Evolutionary conservation across 768 basidiomycete genomes (phyloP).

Genomic region (Lactarius quietus): DNA sequence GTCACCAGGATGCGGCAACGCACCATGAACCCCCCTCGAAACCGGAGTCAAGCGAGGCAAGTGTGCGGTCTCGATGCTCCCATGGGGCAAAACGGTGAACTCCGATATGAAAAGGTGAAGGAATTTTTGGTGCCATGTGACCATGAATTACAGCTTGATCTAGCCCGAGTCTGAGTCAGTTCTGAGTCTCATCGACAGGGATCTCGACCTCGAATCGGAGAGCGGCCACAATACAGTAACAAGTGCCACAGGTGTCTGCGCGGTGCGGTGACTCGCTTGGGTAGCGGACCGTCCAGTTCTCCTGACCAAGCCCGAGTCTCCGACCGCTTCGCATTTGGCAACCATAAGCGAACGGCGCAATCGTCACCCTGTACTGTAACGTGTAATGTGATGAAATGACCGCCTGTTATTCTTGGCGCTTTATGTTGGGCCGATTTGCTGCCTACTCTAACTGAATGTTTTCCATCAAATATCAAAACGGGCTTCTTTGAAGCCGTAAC

Average conservation of each 20-base stretch:
- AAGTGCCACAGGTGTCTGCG: background rate
- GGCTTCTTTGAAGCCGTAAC: background rate
- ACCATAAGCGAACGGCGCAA: background rate
- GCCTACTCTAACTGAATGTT: background rate
- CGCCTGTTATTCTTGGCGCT: background rate
- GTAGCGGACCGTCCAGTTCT: background rate
- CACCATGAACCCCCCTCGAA: background rate
- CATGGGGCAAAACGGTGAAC: slow-evolving; percentile 2
- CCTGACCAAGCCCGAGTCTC: background rate
- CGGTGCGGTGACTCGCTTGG: background rate
- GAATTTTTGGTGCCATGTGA: background rate
- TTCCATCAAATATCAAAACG: background rate
- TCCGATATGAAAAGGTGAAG: background rate
- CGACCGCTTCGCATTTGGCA: background rate
- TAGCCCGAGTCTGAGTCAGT: background rate
- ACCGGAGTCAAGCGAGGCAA: background rate
- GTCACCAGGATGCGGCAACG: background rate
- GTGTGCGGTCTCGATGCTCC: no score
- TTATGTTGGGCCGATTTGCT: background rate
- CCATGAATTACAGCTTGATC: background rate
- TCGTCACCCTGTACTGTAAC: background rate
- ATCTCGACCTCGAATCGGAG: background rate
- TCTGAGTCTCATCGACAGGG: background rate
- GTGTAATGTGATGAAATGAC: background rate
- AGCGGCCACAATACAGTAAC: background rate